phyloP scores from a whole-genome alignment of 2,329 filamentous ascomycete species.

The Huntiella bhutanensis region DNA sequence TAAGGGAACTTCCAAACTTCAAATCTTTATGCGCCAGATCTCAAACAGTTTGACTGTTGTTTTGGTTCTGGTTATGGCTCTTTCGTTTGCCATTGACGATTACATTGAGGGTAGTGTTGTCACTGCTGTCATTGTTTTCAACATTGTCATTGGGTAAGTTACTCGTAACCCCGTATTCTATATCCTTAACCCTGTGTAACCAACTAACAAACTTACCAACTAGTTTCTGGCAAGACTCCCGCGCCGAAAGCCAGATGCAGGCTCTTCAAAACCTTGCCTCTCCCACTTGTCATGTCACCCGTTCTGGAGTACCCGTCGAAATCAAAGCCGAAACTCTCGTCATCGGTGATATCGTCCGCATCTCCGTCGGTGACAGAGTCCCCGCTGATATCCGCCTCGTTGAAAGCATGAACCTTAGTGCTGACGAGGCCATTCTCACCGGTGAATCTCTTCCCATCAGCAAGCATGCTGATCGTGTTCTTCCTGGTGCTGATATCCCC shows the following conservation, averaged over 20 bases:
- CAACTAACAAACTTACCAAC: background rate
- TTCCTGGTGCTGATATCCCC: constrained; percentile 34
- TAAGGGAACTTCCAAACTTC: constrained; percentile 53
- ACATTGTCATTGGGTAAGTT: constrained; percentile 45
- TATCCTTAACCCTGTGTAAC: background rate
- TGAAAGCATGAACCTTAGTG: constrained; percentile 53
- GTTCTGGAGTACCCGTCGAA: constrained; percentile 30
- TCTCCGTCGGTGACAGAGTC: constrained; percentile 47
- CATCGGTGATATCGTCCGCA: constrained; percentile 43
- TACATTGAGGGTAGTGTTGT: constrained; percentile 46
- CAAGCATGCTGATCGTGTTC: constrained; percentile 40
- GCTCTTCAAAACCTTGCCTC: constrained; percentile 38
- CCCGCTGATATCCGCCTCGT: constrained; percentile 49
- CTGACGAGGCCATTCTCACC: constrained; percentile 57
- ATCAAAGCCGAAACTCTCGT: constrained; percentile 40
- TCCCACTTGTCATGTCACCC: constrained; percentile 39
- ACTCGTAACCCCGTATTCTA: background rate
- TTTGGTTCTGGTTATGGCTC: constrained; percentile 55
- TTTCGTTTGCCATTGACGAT: constrained; percentile 46
- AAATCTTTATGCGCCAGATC: constrained; percentile 58
- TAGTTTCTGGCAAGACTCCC: constrained; percentile 30
- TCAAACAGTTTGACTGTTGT: constrained; percentile 61
- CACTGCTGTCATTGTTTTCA: constrained; percentile 44
- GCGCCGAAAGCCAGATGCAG: constrained; percentile 43
- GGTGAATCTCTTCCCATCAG: constrained; percentile 53